Evolutionary conservation across 371 early-diverging fungal species (phyloP).

Genomic region (Apophysomyces trapeziformis): DNA sequence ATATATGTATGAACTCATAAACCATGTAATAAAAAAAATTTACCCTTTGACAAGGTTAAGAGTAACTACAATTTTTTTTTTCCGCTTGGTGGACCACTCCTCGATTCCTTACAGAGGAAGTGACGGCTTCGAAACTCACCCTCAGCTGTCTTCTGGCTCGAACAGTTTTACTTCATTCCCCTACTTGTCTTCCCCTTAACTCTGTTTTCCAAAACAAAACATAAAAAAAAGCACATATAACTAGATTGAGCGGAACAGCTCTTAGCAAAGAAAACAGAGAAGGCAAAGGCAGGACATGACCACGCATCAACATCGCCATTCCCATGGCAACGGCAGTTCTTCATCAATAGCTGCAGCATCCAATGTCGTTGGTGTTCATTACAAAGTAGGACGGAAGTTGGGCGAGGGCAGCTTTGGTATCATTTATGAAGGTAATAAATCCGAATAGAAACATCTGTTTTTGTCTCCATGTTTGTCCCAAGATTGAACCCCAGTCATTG

Average conservation of each 20-base stretch:
- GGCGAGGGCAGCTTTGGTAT: constrained; percentile 96
- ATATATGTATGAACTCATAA: background rate
- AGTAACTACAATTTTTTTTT: no score
- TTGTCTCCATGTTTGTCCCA: background rate
- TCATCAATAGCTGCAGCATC: constrained; percentile 22
- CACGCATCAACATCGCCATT: constrained; percentile 3
- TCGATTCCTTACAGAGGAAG: no score
- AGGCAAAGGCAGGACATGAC: background rate
- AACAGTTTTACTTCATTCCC: constrained; percentile 10
- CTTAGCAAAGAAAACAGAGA: background rate
- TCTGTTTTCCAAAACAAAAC: background rate
- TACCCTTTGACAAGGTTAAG: no score
- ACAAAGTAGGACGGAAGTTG: constrained; percentile 89
- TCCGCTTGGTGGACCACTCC: no score
- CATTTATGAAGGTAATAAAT: constrained; percentile 88
- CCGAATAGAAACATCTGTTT: background rate
- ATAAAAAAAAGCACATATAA: background rate
- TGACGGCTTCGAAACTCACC: no score
- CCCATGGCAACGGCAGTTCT: constrained; percentile 15
- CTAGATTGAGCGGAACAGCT: background rate
- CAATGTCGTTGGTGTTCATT: constrained; percentile 89
- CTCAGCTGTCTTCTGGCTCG: no score
- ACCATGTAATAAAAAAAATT: background rate
- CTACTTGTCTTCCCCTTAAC: constrained; percentile 1
- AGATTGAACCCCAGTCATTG: constrained; percentile 7